Conservation (phyloP, 805 yeast genomes). For the Pichia deserticola region DNA sequence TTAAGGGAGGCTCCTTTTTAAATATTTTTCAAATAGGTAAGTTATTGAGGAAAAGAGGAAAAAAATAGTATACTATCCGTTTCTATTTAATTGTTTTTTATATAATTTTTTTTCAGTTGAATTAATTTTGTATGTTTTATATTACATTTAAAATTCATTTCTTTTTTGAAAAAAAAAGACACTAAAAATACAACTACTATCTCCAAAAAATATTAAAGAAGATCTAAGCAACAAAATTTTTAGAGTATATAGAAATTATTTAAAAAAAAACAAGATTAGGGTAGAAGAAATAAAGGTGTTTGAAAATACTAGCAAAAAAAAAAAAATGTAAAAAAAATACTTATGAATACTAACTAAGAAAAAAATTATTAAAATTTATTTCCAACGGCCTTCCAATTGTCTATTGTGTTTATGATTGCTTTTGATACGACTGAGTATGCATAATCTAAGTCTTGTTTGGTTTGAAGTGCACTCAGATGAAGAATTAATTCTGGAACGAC, state of each 20-base stretch:
- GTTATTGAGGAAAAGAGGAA: background rate
- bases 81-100: no score
- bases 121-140: background rate
- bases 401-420: slow-evolving; percentile 5
- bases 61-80: background rate
- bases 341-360: no score
- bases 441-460: slow-evolving; percentile 35
- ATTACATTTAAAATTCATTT: no score
- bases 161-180: no score
- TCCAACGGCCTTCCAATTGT: slow-evolving; percentile 1
- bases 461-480: slow-evolving; percentile 40
- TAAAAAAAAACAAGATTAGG: background rate
- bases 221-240: no score
- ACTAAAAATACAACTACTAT: no score
- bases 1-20: slow-evolving; percentile 11
- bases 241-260: background rate
- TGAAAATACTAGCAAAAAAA: background rate
- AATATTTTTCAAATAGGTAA: background rate
- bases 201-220: no score
- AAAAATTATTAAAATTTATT: background rate
- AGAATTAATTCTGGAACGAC: slow-evolving; percentile 54
- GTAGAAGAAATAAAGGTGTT: background rate
- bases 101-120: background rate
- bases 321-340: no score
- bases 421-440: slow-evolving; percentile 34